A percentile compares a stretch with the other conserved stretches of the same genome.
Evolutionary conservation across 2,329 filamentous ascomycete genomes (phyloP).

Genomic region (Aspergillus japonicus): DNA sequence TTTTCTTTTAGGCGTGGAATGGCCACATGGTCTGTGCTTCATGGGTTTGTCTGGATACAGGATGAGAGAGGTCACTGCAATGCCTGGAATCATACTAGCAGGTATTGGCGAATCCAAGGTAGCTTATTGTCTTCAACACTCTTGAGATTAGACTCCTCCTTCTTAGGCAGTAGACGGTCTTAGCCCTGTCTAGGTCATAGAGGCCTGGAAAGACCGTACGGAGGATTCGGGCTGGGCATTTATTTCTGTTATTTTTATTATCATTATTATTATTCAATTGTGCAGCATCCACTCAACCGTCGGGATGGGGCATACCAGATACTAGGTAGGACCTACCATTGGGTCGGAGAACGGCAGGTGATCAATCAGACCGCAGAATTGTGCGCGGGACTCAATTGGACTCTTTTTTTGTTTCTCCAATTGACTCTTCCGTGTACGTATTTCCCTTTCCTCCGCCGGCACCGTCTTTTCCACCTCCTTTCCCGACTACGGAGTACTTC

Average conservation of each 20-base stretch:
- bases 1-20: slow-evolving; percentile 8
- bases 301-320: slow-evolving; percentile 4
- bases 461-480: not conserved
- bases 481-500: not conserved
- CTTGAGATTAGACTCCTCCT: not conserved
- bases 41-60: not conserved
- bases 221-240: not conserved
- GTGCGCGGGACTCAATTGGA: slow-evolving; percentile 1
- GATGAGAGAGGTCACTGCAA: slow-evolving; percentile 1
- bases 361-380: slow-evolving; percentile 9
- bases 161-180: not conserved
- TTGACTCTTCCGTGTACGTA: not conserved
- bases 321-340: not conserved
- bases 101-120: not conserved
- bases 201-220: not conserved
- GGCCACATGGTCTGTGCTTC: slow-evolving; percentile 12
- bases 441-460: not conserved
- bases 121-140: not conserved
- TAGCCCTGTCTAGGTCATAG: not conserved
- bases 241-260: not conserved
- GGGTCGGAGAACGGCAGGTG: slow-evolving; percentile 7
- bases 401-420: not conserved
- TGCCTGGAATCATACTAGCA: slow-evolving; percentile 6
- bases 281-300: slow-evolving; percentile 6
- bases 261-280: not conserved